Conservation (phyloP, 2,329 filamentous ascomycete genomes). For the Akanthomyces dipterigenus region DNA sequence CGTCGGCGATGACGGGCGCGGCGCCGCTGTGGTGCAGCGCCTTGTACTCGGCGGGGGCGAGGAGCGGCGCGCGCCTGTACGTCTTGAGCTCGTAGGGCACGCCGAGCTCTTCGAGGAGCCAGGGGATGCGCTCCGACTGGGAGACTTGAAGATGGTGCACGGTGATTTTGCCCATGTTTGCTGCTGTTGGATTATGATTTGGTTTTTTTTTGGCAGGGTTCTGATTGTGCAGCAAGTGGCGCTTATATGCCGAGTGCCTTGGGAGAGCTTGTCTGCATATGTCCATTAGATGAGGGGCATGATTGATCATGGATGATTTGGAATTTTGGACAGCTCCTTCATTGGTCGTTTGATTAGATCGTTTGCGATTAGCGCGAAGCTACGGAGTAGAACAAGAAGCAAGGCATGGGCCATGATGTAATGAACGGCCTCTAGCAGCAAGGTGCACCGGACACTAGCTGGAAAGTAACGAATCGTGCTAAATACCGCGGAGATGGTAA, state of each 20-base stretch:
- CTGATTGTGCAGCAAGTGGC: background rate
- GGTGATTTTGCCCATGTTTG: constrained; percentile 21
- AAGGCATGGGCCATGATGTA: background rate
- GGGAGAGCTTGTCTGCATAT: background rate
- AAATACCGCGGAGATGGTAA: too few species aligned
- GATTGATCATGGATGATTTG: background rate
- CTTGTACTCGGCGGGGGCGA: constrained; percentile 33
- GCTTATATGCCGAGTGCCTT: background rate
- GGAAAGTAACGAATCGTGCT: background rate
- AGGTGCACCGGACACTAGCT: background rate
- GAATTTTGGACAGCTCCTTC: background rate
- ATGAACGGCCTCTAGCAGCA: background rate
- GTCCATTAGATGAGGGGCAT: background rate
- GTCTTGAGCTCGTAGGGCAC: constrained; percentile 27
- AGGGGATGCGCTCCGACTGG: constrained; percentile 58
- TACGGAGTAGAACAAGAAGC: background rate
- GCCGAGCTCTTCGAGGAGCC: constrained; percentile 58
- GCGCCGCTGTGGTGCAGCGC: constrained; percentile 43
- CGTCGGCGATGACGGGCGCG: constrained; percentile 50
- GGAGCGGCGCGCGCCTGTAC: constrained; percentile 26
- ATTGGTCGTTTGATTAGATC: background rate
- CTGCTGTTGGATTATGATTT: background rate
- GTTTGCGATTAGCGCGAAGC: background rate
- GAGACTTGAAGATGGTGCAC: constrained; percentile 50
- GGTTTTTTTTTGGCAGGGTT: background rate